Evolutionary conservation across 208 protist genomes (phyloP), one percentile per base, ranked within the genome.

Genomic region (Vickermania spadyakhi): DNA sequence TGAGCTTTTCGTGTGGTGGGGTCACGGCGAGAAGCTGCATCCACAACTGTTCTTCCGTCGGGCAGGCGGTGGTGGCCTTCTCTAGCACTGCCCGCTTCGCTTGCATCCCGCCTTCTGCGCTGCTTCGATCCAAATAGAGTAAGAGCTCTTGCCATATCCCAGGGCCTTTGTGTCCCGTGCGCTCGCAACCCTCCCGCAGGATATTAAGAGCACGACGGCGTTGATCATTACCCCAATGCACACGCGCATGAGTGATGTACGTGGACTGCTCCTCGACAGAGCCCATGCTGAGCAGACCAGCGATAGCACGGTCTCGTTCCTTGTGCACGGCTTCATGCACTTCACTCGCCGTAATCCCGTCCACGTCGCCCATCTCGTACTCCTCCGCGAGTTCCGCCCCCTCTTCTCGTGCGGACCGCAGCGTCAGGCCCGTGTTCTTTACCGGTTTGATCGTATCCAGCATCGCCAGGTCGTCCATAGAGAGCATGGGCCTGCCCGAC

Each of bases 131-230:
- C 22, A 68, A 14, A 58, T 79, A 73, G 25, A 71, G 50, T 21
- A 93, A 64, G 7, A 75, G 70, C 75, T 93, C 86, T 52, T 76
- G 69, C 86, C 86, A 93, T 60, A 93, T 90, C 26, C 75, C 69
- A 28, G 73, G 70, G 13, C 82, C 86, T 55, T 81, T 77, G 36
- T 52, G 53, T 18, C 86, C 86, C 0, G 81, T 85, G 41, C 78
- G 55, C 25, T 60, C 63, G 59, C 82, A 93, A 5, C 86, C 86
- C 23, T 89, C 83, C 3, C 79, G 59, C 3, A 93, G 70, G 21
- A 78, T 84, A 29, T 81, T 68, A 7, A 75, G 69, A 3, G 86
- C 86, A 30, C 79, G 78, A 23, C 68, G 65, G n/a, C 54, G 45
- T 70, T 83, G 73, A 52, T 83, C 86, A 74, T 90, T 86, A 64